Evolutionary conservation across 164 flowering plant genomes (phyloP), one percentile per base, ranked within the genome.

Genomic region (Amborella trichopoda): DNA sequence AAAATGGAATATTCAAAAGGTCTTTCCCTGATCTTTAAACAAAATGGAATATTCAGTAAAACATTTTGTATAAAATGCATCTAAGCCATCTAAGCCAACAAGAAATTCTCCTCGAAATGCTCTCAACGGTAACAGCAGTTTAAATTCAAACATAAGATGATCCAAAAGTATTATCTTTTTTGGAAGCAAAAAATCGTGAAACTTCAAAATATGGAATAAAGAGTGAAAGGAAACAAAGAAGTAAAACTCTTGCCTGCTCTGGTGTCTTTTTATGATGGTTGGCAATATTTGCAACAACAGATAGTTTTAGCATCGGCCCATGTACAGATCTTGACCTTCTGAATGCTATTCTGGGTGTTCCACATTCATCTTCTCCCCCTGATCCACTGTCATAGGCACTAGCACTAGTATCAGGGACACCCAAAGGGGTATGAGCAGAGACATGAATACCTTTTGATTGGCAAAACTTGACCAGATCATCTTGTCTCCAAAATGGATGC

Each of bases 401-500:
- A 28, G 75, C 66, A 60, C 48, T 64, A 18, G 68, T 54, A 25
- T 60, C 33, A 22, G 86, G 86, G 10, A 79, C 81, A 23, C 85
- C 85, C 40, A 78, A 62, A 32, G 85, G 85, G 39, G 85, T 78
- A 46, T 75, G 81, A 45, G 85, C 77, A 49, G 85, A 78, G 27
- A 78, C 82, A 63, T 79, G 86, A 52, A 79, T 79, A 26, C 76
- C 73, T 53, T 72, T 76, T 49, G 44, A 44, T 58, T 70, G 72
- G 60, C 86, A 79, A 65, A 80, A 80, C 50, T 72, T 76, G 16
- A 76, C 78, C 23, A 79, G 71, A 52, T 79, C 82, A 54, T 79
- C 78, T 65, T 79, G 86, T 62, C 78, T 68, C 86, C 82, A 79
- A 47, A 79, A 76, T 8, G 86, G 82, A 32, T 76, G 86, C 72